Conservation (phyloP, 2,329 filamentous ascomycete species). For the Beauveria medogensis region DNA sequence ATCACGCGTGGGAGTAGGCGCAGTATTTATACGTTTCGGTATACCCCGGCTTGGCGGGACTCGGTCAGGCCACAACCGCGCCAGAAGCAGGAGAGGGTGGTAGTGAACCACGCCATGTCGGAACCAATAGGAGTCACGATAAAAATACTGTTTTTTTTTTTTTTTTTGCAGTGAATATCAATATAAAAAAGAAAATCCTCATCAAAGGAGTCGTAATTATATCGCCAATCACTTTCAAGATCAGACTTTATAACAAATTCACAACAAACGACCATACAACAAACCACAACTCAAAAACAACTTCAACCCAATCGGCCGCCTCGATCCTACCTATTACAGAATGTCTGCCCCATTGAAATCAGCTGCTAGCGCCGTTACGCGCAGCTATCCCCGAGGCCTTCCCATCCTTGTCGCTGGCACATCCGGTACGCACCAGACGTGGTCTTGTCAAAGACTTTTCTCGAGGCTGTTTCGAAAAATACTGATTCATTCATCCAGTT, state of each 20-base stretch:
- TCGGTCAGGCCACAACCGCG: constrained; percentile 6
- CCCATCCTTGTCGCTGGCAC: constrained; percentile 6
- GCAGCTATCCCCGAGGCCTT: not conserved
- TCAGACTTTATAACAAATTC: not conserved
- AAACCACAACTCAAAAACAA: not conserved
- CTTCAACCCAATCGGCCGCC: not conserved
- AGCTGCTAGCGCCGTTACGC: constrained; percentile 5
- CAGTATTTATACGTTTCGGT: constrained; percentile 3
- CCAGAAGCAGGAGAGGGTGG: constrained; percentile 7
- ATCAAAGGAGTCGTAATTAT: not conserved
- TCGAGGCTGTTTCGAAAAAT: no score
- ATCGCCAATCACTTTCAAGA: not conserved
- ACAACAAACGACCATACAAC: not conserved
- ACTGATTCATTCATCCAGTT: not conserved
- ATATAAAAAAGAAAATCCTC: not conserved
- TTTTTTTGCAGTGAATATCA: not conserved
- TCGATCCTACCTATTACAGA: not conserved
- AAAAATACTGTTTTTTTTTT: not conserved
- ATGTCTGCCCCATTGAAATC: constrained; percentile 5
- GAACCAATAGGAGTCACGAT: constrained; percentile 3
- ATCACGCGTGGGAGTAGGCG: not conserved
- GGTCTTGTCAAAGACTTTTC: not conserved
- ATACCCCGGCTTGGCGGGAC: not conserved
- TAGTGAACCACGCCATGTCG: constrained; percentile 9
- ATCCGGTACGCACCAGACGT: not conserved